Percentiles rank a stretch among this genome's conserved stretches.
Conservation (phyloP, 495 filamentous ascomycete species). For the Neurospora sp. region DNA sequence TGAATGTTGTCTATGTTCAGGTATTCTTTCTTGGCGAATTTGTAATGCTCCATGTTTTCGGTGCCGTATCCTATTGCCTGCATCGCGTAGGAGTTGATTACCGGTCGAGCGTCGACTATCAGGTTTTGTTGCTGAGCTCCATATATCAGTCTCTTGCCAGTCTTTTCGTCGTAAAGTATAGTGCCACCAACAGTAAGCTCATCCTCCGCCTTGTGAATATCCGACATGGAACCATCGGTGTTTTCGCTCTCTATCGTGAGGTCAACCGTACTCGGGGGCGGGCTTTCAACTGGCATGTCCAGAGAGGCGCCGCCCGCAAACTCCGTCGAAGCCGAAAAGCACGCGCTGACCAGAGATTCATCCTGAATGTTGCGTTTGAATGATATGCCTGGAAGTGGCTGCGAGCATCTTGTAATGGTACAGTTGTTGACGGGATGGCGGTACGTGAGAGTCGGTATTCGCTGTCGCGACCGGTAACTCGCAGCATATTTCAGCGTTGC, state of each 20-base stretch:
- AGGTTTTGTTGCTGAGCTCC: conserved; percentile 91
- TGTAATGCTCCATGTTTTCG: conserved; percentile 98
- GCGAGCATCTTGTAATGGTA: conserved; percentile 89
- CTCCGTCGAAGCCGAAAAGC: conserved; percentile 69
- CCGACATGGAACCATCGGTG: conserved; percentile 32
- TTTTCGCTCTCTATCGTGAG: conserved; percentile 29
- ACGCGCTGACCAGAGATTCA: conserved; percentile 84
- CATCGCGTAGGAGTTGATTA: conserved; percentile 93
- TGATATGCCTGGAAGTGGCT: conserved; percentile 80
- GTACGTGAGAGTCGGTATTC: conserved; percentile 85
- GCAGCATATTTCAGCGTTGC: conserved; percentile 93
- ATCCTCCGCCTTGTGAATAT: conserved; percentile 63
- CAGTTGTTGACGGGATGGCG: conserved; percentile 95
- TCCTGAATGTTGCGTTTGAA: conserved; percentile 91
- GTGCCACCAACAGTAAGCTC: conserved; percentile 49
- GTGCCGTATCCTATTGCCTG: conserved; percentile 88
- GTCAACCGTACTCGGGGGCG: conserved; percentile 51
- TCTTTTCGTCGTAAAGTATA: conserved; percentile 34
- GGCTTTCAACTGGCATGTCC: conserved; percentile 31
- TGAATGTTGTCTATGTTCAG: conserved; percentile 99
- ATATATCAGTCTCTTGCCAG: conserved; percentile 54
- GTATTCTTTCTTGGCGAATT: conserved; percentile 81
- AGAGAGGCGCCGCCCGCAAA: conserved; percentile 8
- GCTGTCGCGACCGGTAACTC: conserved; percentile 72
- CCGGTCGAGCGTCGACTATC: conserved; percentile 93